Conservation (phyloP, 1,284 basidiomycete species). For the Trichosporon ovoides region DNA sequence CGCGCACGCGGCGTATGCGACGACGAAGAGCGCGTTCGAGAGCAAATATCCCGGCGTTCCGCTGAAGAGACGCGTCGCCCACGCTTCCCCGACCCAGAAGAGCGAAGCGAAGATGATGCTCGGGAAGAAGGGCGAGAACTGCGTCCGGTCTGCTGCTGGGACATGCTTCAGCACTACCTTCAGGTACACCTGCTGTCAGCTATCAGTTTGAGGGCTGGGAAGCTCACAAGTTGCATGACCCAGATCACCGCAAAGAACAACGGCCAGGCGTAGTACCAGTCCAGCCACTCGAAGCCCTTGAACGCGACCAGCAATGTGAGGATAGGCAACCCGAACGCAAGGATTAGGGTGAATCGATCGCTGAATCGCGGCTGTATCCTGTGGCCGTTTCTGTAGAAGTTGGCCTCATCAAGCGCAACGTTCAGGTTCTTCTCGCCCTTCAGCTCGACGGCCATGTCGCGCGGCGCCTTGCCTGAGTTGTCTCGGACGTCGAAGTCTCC, state of each 20-base stretch:
- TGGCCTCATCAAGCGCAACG: conserved; percentile 75
- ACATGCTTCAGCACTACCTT: conserved; percentile 33
- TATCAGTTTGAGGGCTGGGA: conserved; percentile 4
- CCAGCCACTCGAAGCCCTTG: conserved; percentile 71
- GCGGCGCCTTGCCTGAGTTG: conserved; percentile 75
- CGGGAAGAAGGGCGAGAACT: conserved; percentile 72
- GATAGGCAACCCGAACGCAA: conserved; percentile 73
- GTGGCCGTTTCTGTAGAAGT: conserved; percentile 27
- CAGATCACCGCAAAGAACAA: conserved; percentile 80
- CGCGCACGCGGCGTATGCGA: conserved; percentile 64
- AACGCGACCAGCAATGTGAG: conserved; percentile 77
- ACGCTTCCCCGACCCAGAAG: conserved; percentile 78
- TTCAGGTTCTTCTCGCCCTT: conserved; percentile 84
- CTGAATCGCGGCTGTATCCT: conserved; percentile 27
- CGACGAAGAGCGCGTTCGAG: conserved; percentile 67
- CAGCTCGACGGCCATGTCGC: conserved; percentile 91
- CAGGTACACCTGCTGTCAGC: conserved; percentile 25
- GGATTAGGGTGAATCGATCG: conserved; percentile 70
- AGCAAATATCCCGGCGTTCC: conserved; percentile 54
- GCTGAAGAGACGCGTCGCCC: conserved; percentile 55
- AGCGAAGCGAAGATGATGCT: conserved; percentile 82
- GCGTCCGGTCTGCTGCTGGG: conserved; percentile 38
- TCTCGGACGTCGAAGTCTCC: conserved; percentile 78
- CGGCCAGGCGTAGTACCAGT: conserved; percentile 82
- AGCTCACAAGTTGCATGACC: conserved; percentile 80